A percentile compares a stretch with the other conserved stretches of the same genome.
Conservation (phyloP, 495 filamentous ascomycete genomes). For the Daldinia vernicosa region DNA sequence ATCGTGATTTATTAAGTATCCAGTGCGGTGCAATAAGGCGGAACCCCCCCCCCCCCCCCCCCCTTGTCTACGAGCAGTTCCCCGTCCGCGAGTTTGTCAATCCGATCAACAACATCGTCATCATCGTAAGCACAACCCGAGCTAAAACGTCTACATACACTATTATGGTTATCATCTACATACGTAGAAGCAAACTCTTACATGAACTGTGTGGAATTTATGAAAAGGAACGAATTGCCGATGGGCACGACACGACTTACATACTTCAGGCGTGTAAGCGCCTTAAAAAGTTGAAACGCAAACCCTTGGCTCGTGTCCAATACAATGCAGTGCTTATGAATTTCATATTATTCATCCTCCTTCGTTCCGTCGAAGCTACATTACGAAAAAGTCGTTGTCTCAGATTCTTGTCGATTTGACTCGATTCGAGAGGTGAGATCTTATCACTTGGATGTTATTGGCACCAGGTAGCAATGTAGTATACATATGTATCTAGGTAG, state of each 20-base stretch:
- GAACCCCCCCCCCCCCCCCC: too few relatives aligned
- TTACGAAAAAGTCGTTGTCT: slow-evolving; percentile 39
- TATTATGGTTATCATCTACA: not conserved
- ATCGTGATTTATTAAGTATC: slow-evolving; percentile 33
- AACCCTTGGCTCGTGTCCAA: slow-evolving; percentile 43
- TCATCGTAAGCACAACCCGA: slow-evolving; percentile 16
- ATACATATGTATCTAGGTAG: not conserved
- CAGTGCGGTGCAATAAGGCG: slow-evolving; percentile 21
- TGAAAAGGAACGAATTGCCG: slow-evolving; percentile 32
- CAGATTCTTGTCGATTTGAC: slow-evolving; percentile 20
- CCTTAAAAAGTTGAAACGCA: slow-evolving; percentile 40
- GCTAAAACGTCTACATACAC: too few relatives aligned
- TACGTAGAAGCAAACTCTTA: slow-evolving; percentile 10
- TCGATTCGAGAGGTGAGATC: slow-evolving; percentile 30
- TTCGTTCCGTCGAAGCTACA: slow-evolving; percentile 26
- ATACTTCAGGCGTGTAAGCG: slow-evolving; percentile 43
- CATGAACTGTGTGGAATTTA: slow-evolving; percentile 16
- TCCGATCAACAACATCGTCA: slow-evolving; percentile 16
- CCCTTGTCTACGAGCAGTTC: slow-evolving; percentile 2
- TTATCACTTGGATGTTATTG: slow-evolving; percentile 35
- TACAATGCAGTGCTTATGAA: slow-evolving; percentile 11
- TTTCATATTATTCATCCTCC: slow-evolving; percentile 30
- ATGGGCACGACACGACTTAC: slow-evolving; percentile 10
- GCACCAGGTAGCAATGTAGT: slow-evolving; percentile 14
- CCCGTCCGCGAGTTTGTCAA: not conserved